Evolutionary conservation across 2,329 filamentous ascomycete genomes (phyloP).

Genomic region (Colletotrichum liriopes): DNA sequence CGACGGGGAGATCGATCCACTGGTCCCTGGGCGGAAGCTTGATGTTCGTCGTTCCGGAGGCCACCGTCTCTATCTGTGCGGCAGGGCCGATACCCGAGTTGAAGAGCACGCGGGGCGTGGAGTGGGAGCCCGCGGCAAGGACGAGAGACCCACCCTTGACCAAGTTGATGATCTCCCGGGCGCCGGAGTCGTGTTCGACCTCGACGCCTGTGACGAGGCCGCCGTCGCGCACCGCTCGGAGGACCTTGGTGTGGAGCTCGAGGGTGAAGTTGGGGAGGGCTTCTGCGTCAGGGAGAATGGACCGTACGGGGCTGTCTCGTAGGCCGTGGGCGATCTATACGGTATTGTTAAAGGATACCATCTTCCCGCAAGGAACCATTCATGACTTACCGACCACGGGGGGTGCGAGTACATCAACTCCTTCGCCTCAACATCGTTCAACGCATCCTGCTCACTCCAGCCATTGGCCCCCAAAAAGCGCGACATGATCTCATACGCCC

Average conservation of each 20-base stretch:
- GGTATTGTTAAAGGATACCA: not conserved
- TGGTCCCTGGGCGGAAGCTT: conserved; percentile 45
- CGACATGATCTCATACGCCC: conserved; percentile 40
- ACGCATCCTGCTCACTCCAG: conserved; percentile 41
- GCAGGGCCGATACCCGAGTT: conserved; percentile 69
- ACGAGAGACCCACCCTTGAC: conserved; percentile 48
- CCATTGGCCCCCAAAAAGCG: conserved; percentile 42
- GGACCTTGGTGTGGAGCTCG: conserved; percentile 43
- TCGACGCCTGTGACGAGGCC: conserved; percentile 55
- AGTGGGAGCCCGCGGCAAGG: conserved; percentile 62
- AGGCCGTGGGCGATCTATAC: conserved; percentile 40
- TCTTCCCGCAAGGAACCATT: not conserved
- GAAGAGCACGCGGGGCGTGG: conserved; percentile 71
- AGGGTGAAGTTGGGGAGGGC: conserved; percentile 55
- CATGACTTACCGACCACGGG: conserved; percentile 37
- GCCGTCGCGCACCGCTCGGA: conserved; percentile 42
- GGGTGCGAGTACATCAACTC: conserved; percentile 43
- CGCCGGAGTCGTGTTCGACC: conserved; percentile 40
- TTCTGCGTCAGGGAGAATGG: conserved; percentile 59
- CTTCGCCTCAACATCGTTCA: conserved; percentile 43
- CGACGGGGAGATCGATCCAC: conserved; percentile 60
- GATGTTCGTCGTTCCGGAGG: conserved; percentile 58
- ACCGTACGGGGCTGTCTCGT: conserved; percentile 45
- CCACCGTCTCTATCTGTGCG: conserved; percentile 61
- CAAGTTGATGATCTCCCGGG: conserved; percentile 43